Evolutionary conservation across 257 asterid species (phyloP).

Genomic region (Haberlea rhodopensis): DNA sequence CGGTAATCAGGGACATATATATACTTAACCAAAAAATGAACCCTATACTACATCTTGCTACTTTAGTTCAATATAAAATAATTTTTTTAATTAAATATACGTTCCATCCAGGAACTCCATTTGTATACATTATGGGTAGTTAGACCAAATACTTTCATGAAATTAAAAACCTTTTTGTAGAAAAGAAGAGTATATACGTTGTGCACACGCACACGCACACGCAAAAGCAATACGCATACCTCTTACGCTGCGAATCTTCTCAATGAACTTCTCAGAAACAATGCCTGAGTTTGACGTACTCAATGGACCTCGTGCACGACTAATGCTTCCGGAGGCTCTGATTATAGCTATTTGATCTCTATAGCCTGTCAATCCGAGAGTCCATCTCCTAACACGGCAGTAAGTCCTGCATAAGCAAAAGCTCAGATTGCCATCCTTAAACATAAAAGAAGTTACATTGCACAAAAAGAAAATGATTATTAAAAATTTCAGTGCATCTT

Average conservation of each 20-base stretch:
- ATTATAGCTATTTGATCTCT: conserved; percentile 76
- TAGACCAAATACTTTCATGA: too few relatives aligned
- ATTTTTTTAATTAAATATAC: background rate
- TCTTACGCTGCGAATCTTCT: conserved; percentile 74
- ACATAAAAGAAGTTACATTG: conserved; percentile 11
- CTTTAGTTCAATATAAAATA: conserved; percentile 2
- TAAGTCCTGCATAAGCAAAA: conserved; percentile 57
- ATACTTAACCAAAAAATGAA: too few relatives aligned
- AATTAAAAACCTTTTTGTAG: conserved; percentile 11
- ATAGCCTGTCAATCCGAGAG: conserved; percentile 76
- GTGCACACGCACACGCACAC: too few relatives aligned
- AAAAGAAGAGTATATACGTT: conserved; percentile 1
- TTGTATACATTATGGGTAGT: background rate
- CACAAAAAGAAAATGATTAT: background rate
- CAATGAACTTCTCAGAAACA: conserved; percentile 81
- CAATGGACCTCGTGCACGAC: conserved; percentile 65
- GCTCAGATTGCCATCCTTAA: conserved; percentile 16
- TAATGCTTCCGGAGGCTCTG: conserved; percentile 97
- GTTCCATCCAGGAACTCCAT: conserved; percentile 19
- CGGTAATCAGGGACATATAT: background rate
- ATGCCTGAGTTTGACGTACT: conserved; percentile 76
- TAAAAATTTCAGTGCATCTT: too few relatives aligned
- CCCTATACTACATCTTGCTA: background rate
- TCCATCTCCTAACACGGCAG: conserved; percentile 76
- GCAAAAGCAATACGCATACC: conserved; percentile 44